Evolutionary conservation across 179 eudicot genomes (phyloP), one percentile per base, ranked within the genome.

Genomic region (Carnegiea gigantea): DNA sequence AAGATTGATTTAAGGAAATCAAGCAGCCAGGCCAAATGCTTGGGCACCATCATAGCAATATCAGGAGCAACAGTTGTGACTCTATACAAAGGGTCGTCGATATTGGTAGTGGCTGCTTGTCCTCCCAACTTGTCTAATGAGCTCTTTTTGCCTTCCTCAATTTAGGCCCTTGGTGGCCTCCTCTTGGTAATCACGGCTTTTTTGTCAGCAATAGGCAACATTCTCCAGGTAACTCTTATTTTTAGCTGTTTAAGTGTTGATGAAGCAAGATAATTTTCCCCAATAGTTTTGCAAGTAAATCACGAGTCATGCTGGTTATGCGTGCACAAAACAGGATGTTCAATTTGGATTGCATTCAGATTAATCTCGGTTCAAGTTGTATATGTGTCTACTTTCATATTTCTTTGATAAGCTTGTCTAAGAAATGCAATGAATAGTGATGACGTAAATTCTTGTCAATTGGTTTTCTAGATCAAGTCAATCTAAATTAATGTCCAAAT

Each of bases 21-120:
- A 17, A 88, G 81, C 75, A 88, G 89, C 81, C 84, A 81, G 79
- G 90, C 89, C 3, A 88, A 88, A 83, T 76, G 77, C 68, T 4
- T 85, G 62, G 90, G 90, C 28, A 84, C 89, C 33, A 79, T 86
- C 68, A 62, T 88, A 49, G 90, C 88, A 5, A 88, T 88, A 77
- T 49, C 82, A 73, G 90, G 90, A 80, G 90, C 90, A 60, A 83
- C 76, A 77, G 85, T 85, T 72, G 89, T 80, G 44, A 86, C 89
- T 44, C 81, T 88, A 12, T 88, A 88, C 85, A 83, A 75, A 67
- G 90, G 90, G 44, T 89, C 89, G 17, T 24, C 88, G 40, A 20
- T 84, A 49, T 74, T 88, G 77, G 82, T 80, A 5, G 77, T 80
- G 18, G 57, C 57, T 76, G 83, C 68, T 60, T 65, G 43, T 65